Base-by-base conservation (phyloP, 2,329 filamentous ascomycete species). In the Lecanoromycetidae sp. region DNA sequence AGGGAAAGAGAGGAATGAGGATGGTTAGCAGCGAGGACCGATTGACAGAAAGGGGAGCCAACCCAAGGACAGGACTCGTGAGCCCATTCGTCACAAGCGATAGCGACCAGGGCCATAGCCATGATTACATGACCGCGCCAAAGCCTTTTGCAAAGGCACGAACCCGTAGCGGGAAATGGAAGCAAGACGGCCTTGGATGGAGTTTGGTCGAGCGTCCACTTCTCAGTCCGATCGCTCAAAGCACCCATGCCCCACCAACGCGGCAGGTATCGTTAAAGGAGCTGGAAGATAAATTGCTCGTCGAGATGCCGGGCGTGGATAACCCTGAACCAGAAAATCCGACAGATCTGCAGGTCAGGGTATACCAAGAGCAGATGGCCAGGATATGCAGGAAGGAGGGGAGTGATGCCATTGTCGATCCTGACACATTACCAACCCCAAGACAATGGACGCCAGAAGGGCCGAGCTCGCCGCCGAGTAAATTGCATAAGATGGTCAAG, bases 281-380 rank as follows among this genome's bases (percentile, higher is more conserved):
- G 30, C 61, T 63, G 60, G 62, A 64, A 43, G 65, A 68, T 48
- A 58, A 57, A 54, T 68, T 67, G 50, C 64, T 67, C 36, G 63
- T 68, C 27, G 58, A 68, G 40, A 68, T 67, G 64, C 65, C 65
- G 4, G 63, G 63, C 17, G 64, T 65, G 3, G 64, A 59, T 30
- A 64, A 68, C 2, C 64, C 66, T 1, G 65, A 64, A 35, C 65
- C 65, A 3, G 60, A 63, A 4, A 60, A 56, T 1, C 63, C 68
- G 62, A 65, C 61, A 3, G 55, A 57, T 1, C 57, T 63, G 26
- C 62, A 68, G 47, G 66, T 68, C 29, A 38, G 54, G 2, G 57
- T 64, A 13, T 69, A 64, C 35, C 66, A 68, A 41, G 56, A 58
- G 41, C 45, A 35, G 8, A 19, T 47, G 9, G 30, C 44, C 19